These are phyloP conservation scores for Metschnikowia corniflorae DNA, from an alignment of 805 yeast species.

Conservation along the genomic window DNA sequence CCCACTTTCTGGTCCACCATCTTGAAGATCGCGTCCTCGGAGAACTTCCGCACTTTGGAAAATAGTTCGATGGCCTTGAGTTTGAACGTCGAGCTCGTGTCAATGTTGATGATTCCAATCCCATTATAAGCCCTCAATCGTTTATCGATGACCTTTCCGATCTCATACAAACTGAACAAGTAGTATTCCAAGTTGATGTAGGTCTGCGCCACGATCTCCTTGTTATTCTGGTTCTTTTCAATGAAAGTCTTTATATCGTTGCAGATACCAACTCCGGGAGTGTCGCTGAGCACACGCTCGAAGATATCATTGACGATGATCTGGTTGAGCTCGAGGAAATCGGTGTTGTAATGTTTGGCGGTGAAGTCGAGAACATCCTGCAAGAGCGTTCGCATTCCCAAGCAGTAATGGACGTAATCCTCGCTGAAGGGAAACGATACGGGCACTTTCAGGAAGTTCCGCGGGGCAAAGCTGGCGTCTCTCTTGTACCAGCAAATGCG, in stretches of 20 bases:
- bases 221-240: conserved; percentile 65
- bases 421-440: conserved; percentile 77
- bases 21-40: conserved; percentile 78
- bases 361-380: conserved; percentile 62
- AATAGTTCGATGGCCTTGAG: conserved; percentile 53
- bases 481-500: conserved; percentile 67
- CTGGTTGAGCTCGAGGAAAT: conserved; percentile 52
- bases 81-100: conserved; percentile 35
- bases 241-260: conserved; percentile 52
- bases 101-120: conserved; percentile 38
- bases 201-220: conserved; percentile 89
- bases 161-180: conserved; percentile 66
- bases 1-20: conserved; percentile 78
- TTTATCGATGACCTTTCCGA: conserved; percentile 47
- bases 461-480: conserved; percentile 44
- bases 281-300: conserved; percentile 61
- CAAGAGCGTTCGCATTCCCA: conserved; percentile 64
- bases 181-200: conserved; percentile 86
- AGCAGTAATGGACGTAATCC: conserved; percentile 82
- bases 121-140: conserved; percentile 37
- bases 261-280: conserved; percentile 53
- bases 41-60: conserved; percentile 56
- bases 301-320: conserved; percentile 58
- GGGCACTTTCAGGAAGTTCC: conserved; percentile 50
- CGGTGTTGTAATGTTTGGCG: conserved; percentile 60